A percentile compares a stretch with the other conserved stretches of the same genome.
Evolutionary conservation across 1,284 basidiomycete species (phyloP).

Genomic region (Wolfiporia cocos): DNA sequence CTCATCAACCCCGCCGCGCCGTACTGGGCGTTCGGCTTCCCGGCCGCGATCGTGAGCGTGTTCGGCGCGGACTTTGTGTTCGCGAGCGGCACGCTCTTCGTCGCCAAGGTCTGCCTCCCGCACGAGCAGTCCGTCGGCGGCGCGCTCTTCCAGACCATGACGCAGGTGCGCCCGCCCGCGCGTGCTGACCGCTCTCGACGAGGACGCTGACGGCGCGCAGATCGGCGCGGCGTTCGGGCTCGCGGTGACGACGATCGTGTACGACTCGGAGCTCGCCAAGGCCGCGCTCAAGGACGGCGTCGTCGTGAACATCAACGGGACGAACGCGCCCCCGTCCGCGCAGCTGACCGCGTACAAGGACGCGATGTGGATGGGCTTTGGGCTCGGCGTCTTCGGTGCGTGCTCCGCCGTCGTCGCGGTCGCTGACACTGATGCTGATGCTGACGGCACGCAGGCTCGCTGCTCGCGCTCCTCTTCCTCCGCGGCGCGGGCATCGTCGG

Average conservation of each 20-base stretch:
- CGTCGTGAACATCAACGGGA: conserved; percentile 19
- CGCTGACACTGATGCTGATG: not conserved
- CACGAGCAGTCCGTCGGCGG: conserved; percentile 79
- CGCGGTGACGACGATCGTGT: conserved; percentile 71
- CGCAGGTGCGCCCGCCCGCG: conserved; percentile 40
- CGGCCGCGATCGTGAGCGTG: conserved; percentile 65
- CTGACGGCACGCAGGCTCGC: conserved; percentile 32
- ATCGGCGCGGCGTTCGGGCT: conserved; percentile 73
- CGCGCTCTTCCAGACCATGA: conserved; percentile 73
- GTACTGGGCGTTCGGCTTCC: conserved; percentile 83
- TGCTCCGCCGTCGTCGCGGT: not conserved
- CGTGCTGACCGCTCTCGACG: too few species aligned
- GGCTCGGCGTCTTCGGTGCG: conserved; percentile 52
- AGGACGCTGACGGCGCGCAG: conserved; percentile 34
- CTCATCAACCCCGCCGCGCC: conserved; percentile 51
- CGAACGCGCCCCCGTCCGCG: conserved; percentile 31
- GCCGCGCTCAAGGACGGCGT: conserved; percentile 28
- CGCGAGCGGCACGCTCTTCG: conserved; percentile 68
- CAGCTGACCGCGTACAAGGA: conserved; percentile 48
- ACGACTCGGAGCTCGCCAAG: conserved; percentile 41
- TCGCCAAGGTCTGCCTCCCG: conserved; percentile 64
- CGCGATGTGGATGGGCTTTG: conserved; percentile 61
- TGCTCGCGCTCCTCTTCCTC: conserved; percentile 47
- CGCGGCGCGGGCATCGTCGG: conserved; percentile 58
- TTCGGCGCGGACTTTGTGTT: conserved; percentile 81